These are phyloP conservation scores for Komagataella ulmi DNA, from an alignment of 805 yeast species.

Conservation along the genomic window DNA sequence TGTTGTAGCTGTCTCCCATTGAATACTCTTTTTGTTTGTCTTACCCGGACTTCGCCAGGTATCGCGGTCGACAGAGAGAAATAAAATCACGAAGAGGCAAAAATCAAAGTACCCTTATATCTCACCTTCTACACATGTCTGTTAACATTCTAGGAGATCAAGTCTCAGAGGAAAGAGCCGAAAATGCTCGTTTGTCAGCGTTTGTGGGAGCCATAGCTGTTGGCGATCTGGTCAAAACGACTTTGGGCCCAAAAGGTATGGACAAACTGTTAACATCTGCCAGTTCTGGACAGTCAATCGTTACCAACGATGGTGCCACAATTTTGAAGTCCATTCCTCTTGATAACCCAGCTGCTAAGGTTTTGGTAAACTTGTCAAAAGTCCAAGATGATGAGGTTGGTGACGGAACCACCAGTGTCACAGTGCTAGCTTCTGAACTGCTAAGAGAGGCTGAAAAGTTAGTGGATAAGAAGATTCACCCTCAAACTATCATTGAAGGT, in stretches of 20 bases:
- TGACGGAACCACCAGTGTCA: conserved; percentile 96
- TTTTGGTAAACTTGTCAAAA: conserved; percentile 85
- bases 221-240: conserved; percentile 88
- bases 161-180: conserved; percentile 95
- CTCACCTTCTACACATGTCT: conserved; percentile 30
- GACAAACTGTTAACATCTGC: conserved; percentile 88
- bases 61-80: neutral
- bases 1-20: neutral
- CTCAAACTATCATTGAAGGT: conserved; percentile 95
- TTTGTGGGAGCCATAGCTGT: conserved; percentile 99
- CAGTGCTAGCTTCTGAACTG: conserved; percentile 81
- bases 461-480: conserved; percentile 88
- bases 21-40: neutral
- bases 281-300: conserved; percentile 60
- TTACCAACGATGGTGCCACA: conserved; percentile 98
- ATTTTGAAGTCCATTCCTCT: conserved; percentile 87
- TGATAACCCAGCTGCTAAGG: conserved; percentile 95
- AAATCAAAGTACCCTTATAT: neutral
- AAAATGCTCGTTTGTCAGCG: conserved; percentile 93
- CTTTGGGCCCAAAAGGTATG: conserved; percentile 98
- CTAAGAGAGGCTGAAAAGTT: conserved; percentile 89
- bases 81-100: neutral
- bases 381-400: conserved; percentile 98
- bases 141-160: conserved; percentile 95
- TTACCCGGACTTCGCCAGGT: neutral